A percentile compares a stretch with the other conserved stretches of the same genome.
These are phyloP conservation scores for Nakazawaea populi DNA, from an alignment of 805 yeast genomes.

Conservation along the genomic window DNA sequence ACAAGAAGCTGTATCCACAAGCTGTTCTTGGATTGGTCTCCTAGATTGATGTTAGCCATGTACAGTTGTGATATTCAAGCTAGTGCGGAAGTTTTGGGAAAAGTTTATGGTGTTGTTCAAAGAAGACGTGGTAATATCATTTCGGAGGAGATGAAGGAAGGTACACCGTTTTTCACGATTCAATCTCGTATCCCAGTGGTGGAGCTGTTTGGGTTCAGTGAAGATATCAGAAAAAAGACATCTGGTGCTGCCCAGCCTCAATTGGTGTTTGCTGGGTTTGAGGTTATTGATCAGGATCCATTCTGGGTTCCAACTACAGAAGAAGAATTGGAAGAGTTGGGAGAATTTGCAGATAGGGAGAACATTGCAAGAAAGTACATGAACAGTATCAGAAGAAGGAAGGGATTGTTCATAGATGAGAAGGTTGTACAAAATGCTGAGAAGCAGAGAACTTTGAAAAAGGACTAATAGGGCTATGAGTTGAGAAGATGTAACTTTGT, in stretches of 20 bases:
- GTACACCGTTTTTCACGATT: conserved; percentile 92
- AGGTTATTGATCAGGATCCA: conserved; percentile 85
- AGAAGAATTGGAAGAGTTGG: conserved; percentile 89
- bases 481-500: too few relatives aligned
- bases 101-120: conserved; percentile 91
- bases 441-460: conserved; percentile 84
- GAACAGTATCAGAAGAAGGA: conserved; percentile 74
- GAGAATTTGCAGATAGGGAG: conserved; percentile 88
- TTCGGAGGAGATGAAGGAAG: conserved; percentile 95
- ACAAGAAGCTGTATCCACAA: conserved; percentile 70
- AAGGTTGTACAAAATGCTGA: conserved; percentile 90
- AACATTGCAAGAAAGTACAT: conserved; percentile 85
- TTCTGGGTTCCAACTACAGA: conserved; percentile 99
- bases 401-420: conserved; percentile 86
- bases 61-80: conserved; percentile 95
- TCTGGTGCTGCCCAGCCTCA: conserved; percentile 98
- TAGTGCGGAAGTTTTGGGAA: conserved; percentile 88
- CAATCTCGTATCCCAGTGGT: conserved; percentile 85
- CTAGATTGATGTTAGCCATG: conserved; percentile 87
- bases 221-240: conserved; percentile 86
- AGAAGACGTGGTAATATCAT: conserved; percentile 78
- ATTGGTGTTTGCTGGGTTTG: conserved; percentile 83
- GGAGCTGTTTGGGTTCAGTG: conserved; percentile 95
- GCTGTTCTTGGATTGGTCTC: conserved; percentile 74
- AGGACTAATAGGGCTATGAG: conserved; percentile 32